A percentile compares a stretch with the other conserved stretches of the same genome.
These are phyloP conservation scores for Phytophthora nicotianae DNA, from an alignment of 352 stramenopile genomes.

Conservation along the genomic window DNA sequence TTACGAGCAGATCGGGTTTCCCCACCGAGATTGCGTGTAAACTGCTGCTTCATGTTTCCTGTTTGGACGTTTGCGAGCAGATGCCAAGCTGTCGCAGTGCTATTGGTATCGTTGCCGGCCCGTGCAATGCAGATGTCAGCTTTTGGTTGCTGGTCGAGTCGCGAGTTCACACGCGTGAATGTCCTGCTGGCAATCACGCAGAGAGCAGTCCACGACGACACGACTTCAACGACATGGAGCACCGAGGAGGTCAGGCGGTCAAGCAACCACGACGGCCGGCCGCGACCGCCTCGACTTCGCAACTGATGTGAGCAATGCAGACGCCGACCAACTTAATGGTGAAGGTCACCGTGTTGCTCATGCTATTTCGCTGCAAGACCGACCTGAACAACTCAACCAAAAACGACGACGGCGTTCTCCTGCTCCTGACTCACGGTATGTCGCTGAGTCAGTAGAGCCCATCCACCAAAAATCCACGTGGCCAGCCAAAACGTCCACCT, in stretches of 20 bases:
- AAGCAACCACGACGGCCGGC: not conserved
- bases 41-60: not conserved
- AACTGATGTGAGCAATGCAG: not conserved
- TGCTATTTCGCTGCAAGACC: not conserved
- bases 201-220: slow-evolving; percentile 9
- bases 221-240: slow-evolving; percentile 19
- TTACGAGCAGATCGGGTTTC: slow-evolving; percentile 11
- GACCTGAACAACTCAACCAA: not conserved
- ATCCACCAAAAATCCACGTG: slow-evolving; percentile 11
- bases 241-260: slow-evolving; percentile 3
- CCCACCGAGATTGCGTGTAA: slow-evolving; percentile 19
- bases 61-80: not conserved
- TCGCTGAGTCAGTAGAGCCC: slow-evolving; percentile 22
- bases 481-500: slow-evolving; percentile 15
- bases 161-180: not conserved
- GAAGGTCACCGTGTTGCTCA: slow-evolving; percentile 18
- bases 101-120: not conserved
- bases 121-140: not conserved
- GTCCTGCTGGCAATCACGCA: slow-evolving; percentile 1
- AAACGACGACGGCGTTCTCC: slow-evolving; percentile 9
- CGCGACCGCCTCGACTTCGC: not conserved
- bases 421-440: slow-evolving; percentile 19
- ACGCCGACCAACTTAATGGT: slow-evolving; percentile 2
- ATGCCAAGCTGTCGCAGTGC: not conserved
- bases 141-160: not conserved